Base-by-base conservation (phyloP, 2,329 filamentous ascomycete genomes). In the Zopfia rhizophila region DNA sequence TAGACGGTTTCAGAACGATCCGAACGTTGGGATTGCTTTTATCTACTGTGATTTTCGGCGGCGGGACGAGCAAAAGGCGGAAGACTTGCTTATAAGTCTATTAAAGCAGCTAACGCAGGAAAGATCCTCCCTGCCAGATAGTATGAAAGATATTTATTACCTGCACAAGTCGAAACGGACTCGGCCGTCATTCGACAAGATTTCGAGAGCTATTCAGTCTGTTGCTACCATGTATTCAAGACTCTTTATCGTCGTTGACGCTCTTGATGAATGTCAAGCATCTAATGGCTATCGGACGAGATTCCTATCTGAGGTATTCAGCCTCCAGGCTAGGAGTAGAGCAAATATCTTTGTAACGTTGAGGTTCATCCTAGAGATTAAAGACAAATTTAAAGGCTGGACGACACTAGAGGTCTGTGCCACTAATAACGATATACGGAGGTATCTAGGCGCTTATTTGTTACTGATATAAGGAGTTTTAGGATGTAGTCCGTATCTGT, bases 11-110 rank as follows among this genome's bases (percentile, higher is more conserved):
- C 7, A 28, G 19, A 12, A 38, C n/a, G 35, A 38, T 28, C 12
- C 35, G 12, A 12, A 7, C n/a, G 18, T 38, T 19, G 60, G 57
- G 1, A 47, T 73, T 4, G 60, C 58, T 3, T 73, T 64, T 18
- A 7, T 68, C 1, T 73, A 65, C 33, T 69, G 56, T 38, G 62
- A 69, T 14, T 69, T 63, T 28, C 48, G 48, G 5, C 42, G 37
- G 0, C 47, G 59, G 1, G 51, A 54, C 2, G 51, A 55, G 1
- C 67, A 70, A 21, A 60, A 11, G 4, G 8, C 44, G 0, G 14
- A 41, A 1, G 37, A 58, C 3, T 32, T 72, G 1, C 40, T 72
- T 1, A 23, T 52, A 0, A 66, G 51, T 33, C 30, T 74, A 2
- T 22, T 70, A 3, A 66, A 63, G 22, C 71, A 73, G 30, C 54